These are phyloP conservation scores for Lactarius quietus DNA, from an alignment of 768 basidiomycete genomes.

Conservation along the genomic window DNA sequence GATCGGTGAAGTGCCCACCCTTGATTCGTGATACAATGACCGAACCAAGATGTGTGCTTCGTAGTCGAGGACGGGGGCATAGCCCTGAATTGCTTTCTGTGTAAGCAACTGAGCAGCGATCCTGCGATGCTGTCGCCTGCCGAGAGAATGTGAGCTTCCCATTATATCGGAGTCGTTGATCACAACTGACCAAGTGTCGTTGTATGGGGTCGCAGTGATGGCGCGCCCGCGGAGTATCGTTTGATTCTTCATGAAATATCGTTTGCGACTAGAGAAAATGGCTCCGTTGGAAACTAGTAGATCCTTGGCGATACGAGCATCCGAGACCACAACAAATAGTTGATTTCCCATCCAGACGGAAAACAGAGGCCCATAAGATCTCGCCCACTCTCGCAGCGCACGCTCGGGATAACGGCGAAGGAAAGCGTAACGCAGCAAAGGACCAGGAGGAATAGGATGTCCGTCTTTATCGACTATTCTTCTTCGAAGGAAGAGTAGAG, in stretches of 20 bases:
- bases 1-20: conserved; percentile 35
- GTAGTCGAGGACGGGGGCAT: conserved; percentile 37
- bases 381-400: conserved; percentile 41
- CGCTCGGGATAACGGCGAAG: conserved; percentile 43
- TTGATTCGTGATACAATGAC: conserved; percentile 36
- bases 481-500: conserved; percentile 27
- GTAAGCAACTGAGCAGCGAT: conserved; percentile 38
- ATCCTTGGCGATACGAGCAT: conserved; percentile 43
- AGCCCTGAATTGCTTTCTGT: conserved; percentile 36
- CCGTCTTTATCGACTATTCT: conserved; percentile 28
- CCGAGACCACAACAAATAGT: conserved; percentile 45
- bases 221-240: conserved; percentile 43
- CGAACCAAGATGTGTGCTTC: conserved; percentile 41
- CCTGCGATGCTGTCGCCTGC: conserved; percentile 42
- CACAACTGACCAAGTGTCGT: conserved; percentile 39
- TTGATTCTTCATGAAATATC: conserved; percentile 44
- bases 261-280: conserved; percentile 46
- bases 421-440: conserved; percentile 35
- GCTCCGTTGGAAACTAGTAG: conserved; percentile 44
- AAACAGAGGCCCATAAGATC: conserved; percentile 42
- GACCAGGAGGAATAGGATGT: conserved; percentile 29
- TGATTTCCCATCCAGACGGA: conserved; percentile 48
- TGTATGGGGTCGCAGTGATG: conserved; percentile 44
- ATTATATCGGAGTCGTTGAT: not conserved
- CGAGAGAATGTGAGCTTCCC: not conserved